Conservation (phyloP, 2,329 filamentous ascomycete species). For the Diaporthe caulivora region DNA sequence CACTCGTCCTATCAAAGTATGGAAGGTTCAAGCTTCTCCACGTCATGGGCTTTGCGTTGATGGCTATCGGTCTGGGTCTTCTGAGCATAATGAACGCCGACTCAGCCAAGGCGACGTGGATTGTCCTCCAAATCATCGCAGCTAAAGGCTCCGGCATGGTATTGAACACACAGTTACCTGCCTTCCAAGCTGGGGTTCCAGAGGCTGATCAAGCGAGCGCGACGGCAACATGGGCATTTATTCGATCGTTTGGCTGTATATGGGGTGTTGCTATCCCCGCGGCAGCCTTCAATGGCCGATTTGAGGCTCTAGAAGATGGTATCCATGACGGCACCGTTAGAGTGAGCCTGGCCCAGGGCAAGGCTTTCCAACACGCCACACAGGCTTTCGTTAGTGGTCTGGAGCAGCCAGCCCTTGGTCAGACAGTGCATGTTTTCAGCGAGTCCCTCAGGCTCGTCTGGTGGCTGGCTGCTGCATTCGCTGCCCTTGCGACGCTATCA, state of each 20-base stretch:
- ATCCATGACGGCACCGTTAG: constrained; percentile 42
- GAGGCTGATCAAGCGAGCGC: constrained; percentile 53
- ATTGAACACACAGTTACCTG: constrained; percentile 56
- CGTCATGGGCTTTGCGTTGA: constrained; percentile 50
- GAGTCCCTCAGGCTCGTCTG: constrained; percentile 13
- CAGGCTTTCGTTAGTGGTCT: constrained; percentile 44
- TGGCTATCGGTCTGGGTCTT: constrained; percentile 54
- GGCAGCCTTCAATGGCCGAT: constrained; percentile 52
- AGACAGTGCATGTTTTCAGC: constrained; percentile 44
- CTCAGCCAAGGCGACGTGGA: constrained; percentile 52
- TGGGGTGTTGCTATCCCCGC: constrained; percentile 60
- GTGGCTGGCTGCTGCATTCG: constrained; percentile 26
- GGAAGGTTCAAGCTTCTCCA: constrained; percentile 51
- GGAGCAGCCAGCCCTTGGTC: constrained; percentile 32
- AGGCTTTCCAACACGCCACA: constrained; percentile 47
- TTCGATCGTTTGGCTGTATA: constrained; percentile 57
- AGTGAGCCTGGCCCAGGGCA: constrained; percentile 42
- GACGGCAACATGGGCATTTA: constrained; percentile 55
- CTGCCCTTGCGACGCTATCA: constrained; percentile 17
- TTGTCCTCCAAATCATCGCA: constrained; percentile 54
- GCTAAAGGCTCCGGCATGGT: constrained; percentile 45
- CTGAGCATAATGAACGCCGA: constrained; percentile 52
- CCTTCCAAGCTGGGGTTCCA: constrained; percentile 53
- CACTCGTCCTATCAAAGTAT: constrained; percentile 47
- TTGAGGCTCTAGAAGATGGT: constrained; percentile 21